Base-by-base conservation (phyloP, 805 yeast species). In the Clavispora santaluciae region DNA sequence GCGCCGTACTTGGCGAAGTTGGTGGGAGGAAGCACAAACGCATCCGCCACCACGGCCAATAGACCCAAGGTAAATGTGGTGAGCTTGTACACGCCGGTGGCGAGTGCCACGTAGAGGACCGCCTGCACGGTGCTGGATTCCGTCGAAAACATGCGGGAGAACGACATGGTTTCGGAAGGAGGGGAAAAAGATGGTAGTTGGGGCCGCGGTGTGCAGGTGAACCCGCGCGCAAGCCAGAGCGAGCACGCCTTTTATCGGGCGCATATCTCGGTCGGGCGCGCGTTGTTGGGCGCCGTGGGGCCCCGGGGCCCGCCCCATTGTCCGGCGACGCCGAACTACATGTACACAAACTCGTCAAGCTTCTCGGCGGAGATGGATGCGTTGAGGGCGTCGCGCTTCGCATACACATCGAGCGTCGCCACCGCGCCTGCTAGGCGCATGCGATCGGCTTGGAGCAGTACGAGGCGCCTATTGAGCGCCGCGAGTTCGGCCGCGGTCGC, bases 1-100 rank as follows among this genome's bases (percentile, higher is more conserved):
- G 91, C 83, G n/a, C 96, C 96, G 56, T 89, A 89, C 58, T 78
- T 81, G 31, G 60, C 55, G 55, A 74, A 82, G 55, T 71, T 61
- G 36, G 72, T 79, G 6, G 81, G 66, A 23, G 91, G 88, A 24
- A 83, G 67, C 20, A 86, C 44, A 55, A 79, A 83, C 37, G 82
- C 60, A 48, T 85, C 90, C 16, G 70, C 51, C n/a, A 86, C 29
- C 45, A 86, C 54, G 2, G 88, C 63, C 6, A 60, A 45, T 38
- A 75, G 66, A 44, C 82, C 73, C 44, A 84, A 66, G 0, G 70
- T 40, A 16, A 73, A 53, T 2, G 72, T 60, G 25, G 85, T 75
- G 29, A 81, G 49, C 57, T 84, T 83, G 51, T 70, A 60, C 2
- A 78, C 73, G 31, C 95, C 96, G 35, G 81, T 63, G n/a, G 74